These are phyloP conservation scores for Acaromyces ingoldii DNA, from an alignment of 1,284 basidiomycete species.

Conservation along the genomic window DNA sequence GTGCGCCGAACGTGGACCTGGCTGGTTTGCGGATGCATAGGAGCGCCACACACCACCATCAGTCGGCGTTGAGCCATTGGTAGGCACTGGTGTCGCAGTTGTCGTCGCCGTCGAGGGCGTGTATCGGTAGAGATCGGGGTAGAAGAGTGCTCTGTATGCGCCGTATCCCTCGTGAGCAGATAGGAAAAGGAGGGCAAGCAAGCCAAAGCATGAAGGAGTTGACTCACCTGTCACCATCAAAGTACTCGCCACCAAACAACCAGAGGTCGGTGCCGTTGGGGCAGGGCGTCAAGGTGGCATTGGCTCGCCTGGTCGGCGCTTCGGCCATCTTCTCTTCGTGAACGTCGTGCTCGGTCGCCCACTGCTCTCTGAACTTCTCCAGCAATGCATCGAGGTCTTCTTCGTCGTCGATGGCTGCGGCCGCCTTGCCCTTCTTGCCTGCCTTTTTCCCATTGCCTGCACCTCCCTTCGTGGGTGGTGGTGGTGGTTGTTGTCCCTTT, in stretches of 20 bases:
- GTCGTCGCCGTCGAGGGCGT: slow-evolving; percentile 9
- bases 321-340: slow-evolving; percentile 40
- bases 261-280: slow-evolving; percentile 48
- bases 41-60: slow-evolving; percentile 29
- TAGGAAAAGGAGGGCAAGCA: background rate
- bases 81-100: background rate
- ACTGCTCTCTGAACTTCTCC: slow-evolving; percentile 37
- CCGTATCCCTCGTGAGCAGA: background rate
- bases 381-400: slow-evolving; percentile 48
- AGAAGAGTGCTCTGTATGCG: slow-evolving; percentile 26
- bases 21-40: slow-evolving; percentile 44
- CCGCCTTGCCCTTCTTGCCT: slow-evolving; percentile 17
- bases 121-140: slow-evolving; percentile 48
- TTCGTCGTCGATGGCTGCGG: slow-evolving; percentile 28
- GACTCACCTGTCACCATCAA: slow-evolving; percentile 41
- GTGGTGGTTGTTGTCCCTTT: background rate
- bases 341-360: slow-evolving; percentile 42
- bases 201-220: background rate
- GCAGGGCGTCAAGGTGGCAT: slow-evolving; percentile 48
- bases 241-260: slow-evolving; percentile 51
- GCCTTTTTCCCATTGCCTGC: slow-evolving; percentile 6
- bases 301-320: slow-evolving; percentile 41
- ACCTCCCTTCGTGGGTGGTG: slow-evolving; percentile 16
- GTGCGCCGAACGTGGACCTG: slow-evolving; percentile 48
- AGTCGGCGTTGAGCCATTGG: background rate